These are phyloP conservation scores for Spergularia bocconei DNA, from an alignment of 148 eudicot genomes.

Conservation along the genomic window DNA sequence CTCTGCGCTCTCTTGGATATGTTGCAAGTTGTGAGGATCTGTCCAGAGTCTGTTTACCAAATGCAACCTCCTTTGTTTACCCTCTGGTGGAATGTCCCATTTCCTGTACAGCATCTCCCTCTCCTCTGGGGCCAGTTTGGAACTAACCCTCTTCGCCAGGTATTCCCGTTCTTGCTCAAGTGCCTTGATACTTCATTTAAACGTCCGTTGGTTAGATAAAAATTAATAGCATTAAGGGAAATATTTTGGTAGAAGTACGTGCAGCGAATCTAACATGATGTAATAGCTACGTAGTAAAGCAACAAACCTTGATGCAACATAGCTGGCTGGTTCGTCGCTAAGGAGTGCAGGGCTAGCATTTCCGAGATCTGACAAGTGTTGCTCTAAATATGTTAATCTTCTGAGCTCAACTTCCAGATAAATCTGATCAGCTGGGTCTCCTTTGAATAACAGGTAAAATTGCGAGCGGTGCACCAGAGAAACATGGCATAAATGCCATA, in stretches of 20 bases:
- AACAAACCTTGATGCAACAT: constrained; percentile 72
- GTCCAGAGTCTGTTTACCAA: constrained; percentile 92
- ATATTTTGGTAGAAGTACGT: background rate
- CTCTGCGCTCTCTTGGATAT: constrained; percentile 83
- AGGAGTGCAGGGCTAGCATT: constrained; percentile 99
- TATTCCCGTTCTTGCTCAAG: constrained; percentile 90
- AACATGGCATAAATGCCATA: constrained; percentile 97
- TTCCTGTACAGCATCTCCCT: constrained; percentile 72
- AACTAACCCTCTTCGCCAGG: constrained; percentile 86
- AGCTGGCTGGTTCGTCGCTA: constrained; percentile 83
- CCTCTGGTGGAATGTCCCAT: constrained; percentile 95
- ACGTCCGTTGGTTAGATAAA: background rate
- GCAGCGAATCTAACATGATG: background rate
- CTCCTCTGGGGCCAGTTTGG: constrained; percentile 70
- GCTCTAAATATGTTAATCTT: constrained; percentile 93
- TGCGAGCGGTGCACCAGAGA: constrained; percentile 89
- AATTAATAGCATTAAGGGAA: no score
- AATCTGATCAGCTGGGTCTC: constrained; percentile 90
- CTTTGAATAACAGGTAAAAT: constrained; percentile 74
- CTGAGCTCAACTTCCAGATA: constrained; percentile 95
- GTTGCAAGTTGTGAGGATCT: constrained; percentile 83
- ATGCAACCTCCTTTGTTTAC: constrained; percentile 82
- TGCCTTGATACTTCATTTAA: constrained; percentile 66
- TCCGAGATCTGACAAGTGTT: constrained; percentile 87
- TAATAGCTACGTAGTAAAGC: background rate